Evolutionary conservation across 257 asterid genomes (phyloP), one percentile per base, ranked within the genome.

Genomic region (Capsicum rhomboideum): DNA sequence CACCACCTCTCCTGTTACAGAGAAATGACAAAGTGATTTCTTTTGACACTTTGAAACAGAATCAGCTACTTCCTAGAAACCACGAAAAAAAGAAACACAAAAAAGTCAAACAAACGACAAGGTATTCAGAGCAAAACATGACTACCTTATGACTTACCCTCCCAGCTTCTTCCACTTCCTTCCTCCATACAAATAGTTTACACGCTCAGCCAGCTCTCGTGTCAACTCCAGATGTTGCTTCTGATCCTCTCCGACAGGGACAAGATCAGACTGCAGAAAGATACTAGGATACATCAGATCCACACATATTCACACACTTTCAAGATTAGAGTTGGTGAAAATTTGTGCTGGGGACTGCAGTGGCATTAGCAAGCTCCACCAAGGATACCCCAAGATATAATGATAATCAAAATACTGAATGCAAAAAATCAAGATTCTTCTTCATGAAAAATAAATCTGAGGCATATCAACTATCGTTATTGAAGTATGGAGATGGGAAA

Each of bases 211-310:
- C 87, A 97, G 83, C 85, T 97, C 97, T 80, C 99, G 88, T 82
- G 98, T 97, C 87, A 97, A 90, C 91, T 97, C 99, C 72, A 95
- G 91, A 88, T 97, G 98, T 84, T 95, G 98, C 88, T 95, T 95
- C 94, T 97, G 98, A 90, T 97, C 99, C 92, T 93, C 98, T 80
- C 98, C 98, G 82, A 97, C 98, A 40, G 98, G 99, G 68, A 97
- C 98, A 88, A 93, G 86, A 93, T 97, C 98, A 90, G 98, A 93
- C 99, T 97, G 98, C 97, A 90, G 79, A 79, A 28, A 80, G 87
- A 78, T 71, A 83, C 84, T 86, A 80, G 86, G 83, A 86, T 79
- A 17, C 31, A 85, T 85, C 84, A 94, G 91, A 89, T 84, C 84
- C 86, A 83, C 82, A 88, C 66, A 64, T 69, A 55, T 85, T 84